These are phyloP conservation scores for Blastobotrys persicus DNA, from an alignment of 1,139 yeast genomes.

Conservation along the genomic window DNA sequence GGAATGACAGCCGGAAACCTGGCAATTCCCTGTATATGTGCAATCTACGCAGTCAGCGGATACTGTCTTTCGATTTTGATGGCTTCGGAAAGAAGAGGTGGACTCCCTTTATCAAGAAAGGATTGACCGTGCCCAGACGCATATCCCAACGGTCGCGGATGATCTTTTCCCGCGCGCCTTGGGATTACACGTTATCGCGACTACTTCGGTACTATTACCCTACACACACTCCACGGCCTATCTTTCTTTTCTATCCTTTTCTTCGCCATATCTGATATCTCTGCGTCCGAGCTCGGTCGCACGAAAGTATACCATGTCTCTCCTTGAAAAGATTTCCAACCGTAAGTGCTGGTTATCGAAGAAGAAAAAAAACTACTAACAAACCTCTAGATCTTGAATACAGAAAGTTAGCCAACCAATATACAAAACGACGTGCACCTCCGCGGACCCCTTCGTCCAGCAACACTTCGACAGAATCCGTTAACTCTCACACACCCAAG, in stretches of 20 bases:
- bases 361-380: background rate
- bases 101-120: background rate
- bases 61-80: constrained; percentile 1
- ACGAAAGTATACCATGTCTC: constrained; percentile 10
- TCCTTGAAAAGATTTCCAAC: constrained; percentile 15
- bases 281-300: background rate
- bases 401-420: constrained; percentile 33
- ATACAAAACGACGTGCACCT: constrained; percentile 28
- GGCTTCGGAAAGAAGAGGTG: background rate
- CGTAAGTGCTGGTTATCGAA: constrained; percentile 11
- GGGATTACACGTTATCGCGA: background rate
- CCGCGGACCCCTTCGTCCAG: constrained; percentile 10
- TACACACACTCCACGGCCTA: background rate
- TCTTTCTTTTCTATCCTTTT: background rate
- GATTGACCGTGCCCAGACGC: too few relatives aligned
- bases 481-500: constrained; percentile 6
- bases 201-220: background rate
- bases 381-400: constrained; percentile 29
- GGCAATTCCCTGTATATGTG: background rate
- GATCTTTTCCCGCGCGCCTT: background rate
- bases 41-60: background rate
- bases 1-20: background rate
- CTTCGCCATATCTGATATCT: background rate
- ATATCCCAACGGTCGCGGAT: constrained; percentile 2
- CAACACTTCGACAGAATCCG: constrained; percentile 11